phyloP scores from a whole-genome alignment of 768 basidiomycete genomes.

The Russula compacta region DNA sequence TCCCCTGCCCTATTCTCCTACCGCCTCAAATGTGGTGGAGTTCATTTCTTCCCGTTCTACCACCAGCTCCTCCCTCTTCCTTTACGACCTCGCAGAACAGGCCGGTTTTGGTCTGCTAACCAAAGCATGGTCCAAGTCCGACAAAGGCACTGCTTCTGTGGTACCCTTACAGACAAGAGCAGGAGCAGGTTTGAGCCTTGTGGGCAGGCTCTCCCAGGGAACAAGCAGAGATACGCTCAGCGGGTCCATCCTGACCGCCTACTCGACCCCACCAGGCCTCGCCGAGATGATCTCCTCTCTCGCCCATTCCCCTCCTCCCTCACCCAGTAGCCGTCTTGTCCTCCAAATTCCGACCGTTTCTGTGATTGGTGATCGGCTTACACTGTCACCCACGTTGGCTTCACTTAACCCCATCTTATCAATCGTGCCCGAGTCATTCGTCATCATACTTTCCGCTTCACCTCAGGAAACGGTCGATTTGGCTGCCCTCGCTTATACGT shows the following conservation, averaged over 20 bases:
- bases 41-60: constrained; percentile 48
- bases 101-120: constrained; percentile 72
- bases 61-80: constrained; percentile 59
- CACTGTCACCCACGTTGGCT: constrained; percentile 71
- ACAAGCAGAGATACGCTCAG: constrained; percentile 57
- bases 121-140: constrained; percentile 49
- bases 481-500: constrained; percentile 63
- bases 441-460: constrained; percentile 74
- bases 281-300: constrained; percentile 77
- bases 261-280: constrained; percentile 77
- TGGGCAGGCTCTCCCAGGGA: constrained; percentile 73
- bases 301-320: constrained; percentile 55
- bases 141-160: constrained; percentile 40
- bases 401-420: constrained; percentile 50
- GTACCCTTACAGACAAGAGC: constrained; percentile 71
- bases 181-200: constrained; percentile 73
- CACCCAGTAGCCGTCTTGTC: constrained; percentile 57
- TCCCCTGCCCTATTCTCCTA: constrained; percentile 21
- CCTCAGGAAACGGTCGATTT: constrained; percentile 78
- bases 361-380: constrained; percentile 51
- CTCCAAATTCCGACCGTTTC: constrained; percentile 77
- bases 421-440: constrained; percentile 54
- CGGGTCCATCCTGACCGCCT: constrained; percentile 61
- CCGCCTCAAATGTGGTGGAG: constrained; percentile 61
- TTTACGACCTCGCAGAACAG: constrained; percentile 79